Base-by-base conservation (phyloP, 129 eudicot species). In the Lactuca saligna region DNA sequence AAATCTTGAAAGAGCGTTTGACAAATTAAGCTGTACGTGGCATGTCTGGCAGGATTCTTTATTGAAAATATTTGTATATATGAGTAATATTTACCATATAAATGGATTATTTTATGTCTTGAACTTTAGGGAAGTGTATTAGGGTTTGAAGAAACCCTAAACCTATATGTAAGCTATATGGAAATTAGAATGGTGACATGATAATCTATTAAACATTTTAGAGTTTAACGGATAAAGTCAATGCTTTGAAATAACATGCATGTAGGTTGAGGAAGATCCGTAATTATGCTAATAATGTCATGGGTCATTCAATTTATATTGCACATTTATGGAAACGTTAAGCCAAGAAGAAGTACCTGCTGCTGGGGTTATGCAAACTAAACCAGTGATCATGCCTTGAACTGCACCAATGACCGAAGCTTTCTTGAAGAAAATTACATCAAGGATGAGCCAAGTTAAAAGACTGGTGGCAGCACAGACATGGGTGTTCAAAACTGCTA, bases 381-480 rank as follows among this genome's bases (percentile, higher is more conserved):
- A 67, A 62, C 90, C 86, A 15, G 90, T 85, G 82, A 81, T 81
- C 89, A 81, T 84, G 72, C 89, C 89, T 75, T 84, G 89, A 68
- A 84, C 89, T 0, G 82, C 90, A 33, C 86, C 90, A 59, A 85
- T 85, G 0, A 85, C 86, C 1, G 84, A 85, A 57, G 90, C 73
- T 56, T 85, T 85, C 29, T 80, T 68, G 51, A 81, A 85, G 20
- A 75, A 75, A 3, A 70, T n/a, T 3, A 84, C 70, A 60, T 84
- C 89, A 35, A 85, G 78, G 3, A 82, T 69, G 17, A 79, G 75
- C 90, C 90, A 85, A 4, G 90, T 85, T 9, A 85, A 53, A 76
- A 85, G 76, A 69, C 90, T 85, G 0, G 86, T 81, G 3, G 90
- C 90, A 29, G 86, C 78, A 33, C 86, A 81, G 1, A 85, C 86